Evolutionary conservation across 1,284 basidiomycete genomes (phyloP), one percentile per base, ranked within the genome.

Genomic region (Ganoderma sinense): DNA sequence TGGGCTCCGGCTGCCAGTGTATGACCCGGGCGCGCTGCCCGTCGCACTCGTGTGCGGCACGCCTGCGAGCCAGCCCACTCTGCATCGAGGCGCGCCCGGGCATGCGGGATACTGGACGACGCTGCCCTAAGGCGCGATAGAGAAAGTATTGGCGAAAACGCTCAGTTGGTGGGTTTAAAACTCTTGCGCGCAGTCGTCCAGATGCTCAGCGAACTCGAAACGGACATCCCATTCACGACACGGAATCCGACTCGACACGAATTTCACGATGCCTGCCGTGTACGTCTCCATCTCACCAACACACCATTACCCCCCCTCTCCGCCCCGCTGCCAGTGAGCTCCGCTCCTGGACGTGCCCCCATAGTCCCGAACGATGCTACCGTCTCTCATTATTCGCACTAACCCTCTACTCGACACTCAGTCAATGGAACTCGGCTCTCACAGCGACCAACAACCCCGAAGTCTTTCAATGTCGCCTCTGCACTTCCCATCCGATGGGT

Each of bases 71-170:
- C 31, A n/a, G 43, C 55, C n/a, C 10, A 59, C 66, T 53, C 66
- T 70, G 71, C 69, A 66, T 60, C 66, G 71, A 69, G 68, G 71
- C 67, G 69, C 69, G 71, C 71, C 62, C 56, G 69, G 67, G 60
- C 55, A 65, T 69, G 71, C 53, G 66, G 71, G 66, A 65, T 68
- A 29, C 51, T 48, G 29, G 60, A 67, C 69, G 62, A 51, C 67
- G 43, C 53, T n/a, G 26, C 23, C 31, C 36, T 39, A 55, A 61
- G 59, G 60, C 65, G 59, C 67, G 40, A 51, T 48, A 48, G n/a
- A 39, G 63, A 65, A 43, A 56, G 18, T 14, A 39, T 60, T 53
- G 31, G 53, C 29, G 59, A 40, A 40, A 48, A 73, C 71, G 71
- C 71, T 70, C 67, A 68, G 63, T 33, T 66, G 36, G 58, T 31